Evolutionary conservation across 768 basidiomycete species (phyloP), one percentile per base, ranked within the genome.

Genomic region (Boletellus sp.): DNA sequence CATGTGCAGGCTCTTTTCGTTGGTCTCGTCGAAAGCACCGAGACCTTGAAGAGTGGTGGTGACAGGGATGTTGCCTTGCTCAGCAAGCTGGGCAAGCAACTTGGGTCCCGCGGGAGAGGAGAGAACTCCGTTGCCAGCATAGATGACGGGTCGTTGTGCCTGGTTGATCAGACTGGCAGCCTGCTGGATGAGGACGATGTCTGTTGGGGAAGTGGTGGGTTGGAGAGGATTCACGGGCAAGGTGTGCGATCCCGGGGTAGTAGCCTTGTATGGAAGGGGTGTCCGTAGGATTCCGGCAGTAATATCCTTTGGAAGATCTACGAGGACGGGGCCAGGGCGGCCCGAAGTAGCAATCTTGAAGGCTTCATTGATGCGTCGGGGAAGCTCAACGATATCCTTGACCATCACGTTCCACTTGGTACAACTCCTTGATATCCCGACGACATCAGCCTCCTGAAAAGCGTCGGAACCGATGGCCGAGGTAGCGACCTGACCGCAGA

Each of bases 351-450:
- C 96, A 56, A 99, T 98, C 70, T 97, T 96, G 82, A 99, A 98
- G 0, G 96, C 96, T 69, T 99, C 96, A 66, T 97, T 98, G 65
- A 98, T 95, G 51, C 96, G 79, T 37, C 95, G 76, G 13, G 96
- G 96, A 3, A 98, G 78, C 70, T 98, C 96, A 12, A 89, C 70
- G 52, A 98, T 91, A 64, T 94, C 94, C 71, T 97, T 98, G 45
- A 98, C 91, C 94, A 98, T 95, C 53, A 99, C 95, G 65, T 99
- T 98, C 96, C 96, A 98, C 69, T 98, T 99, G 22, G 96, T 98
- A 74, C 96, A 99, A 60, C 86, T 85, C 44, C 95, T 79, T 26
- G 94, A 96, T 69, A 98, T 99, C 42, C 96, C 96, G 48, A 99
- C 78, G 43, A 98, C 72, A 67, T 99, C 96, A 35, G 96, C 96